Evolutionary conservation across 345 rosid species (phyloP), one percentile per base, ranked within the genome.

Genomic region (Hibiscus mutabilis): DNA sequence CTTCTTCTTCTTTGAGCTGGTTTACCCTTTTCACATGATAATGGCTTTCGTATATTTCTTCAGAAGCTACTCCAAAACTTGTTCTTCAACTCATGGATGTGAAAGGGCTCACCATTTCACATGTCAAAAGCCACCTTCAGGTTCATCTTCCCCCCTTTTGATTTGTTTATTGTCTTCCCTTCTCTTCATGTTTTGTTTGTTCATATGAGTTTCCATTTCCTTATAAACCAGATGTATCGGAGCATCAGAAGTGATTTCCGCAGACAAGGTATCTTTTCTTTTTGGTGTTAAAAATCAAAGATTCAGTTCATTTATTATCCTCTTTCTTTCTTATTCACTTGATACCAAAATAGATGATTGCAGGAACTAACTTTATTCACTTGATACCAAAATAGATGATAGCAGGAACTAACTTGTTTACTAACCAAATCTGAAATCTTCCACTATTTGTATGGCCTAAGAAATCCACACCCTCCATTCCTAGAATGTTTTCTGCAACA

Each of bases 1-100:
- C 3, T 56, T 65, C 16, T 2, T 0, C 21, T 1, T 52, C 1
- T 10, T 21, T 92, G 59, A 88, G 88, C 62, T 97, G 99, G 51
- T 97, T 97, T 95, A 70, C 92, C 97, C 78, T 90, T 95, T 78
- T 90, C 99, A 59, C 99, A 95, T 79, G 97, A 92, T 68, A 95
- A 95, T 73, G 92, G 99, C 82, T 97, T 92, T 78, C 97, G 92
- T 37, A 97, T 91, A 91, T 97, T 93, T 25, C 27, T 25, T 25
- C 19, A 12, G 25, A 25, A 25, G 27, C 27, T 25, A 25, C 27
- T 1, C 27, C 27, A 25, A 25, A 25, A 25, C 27, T 25, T 25
- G 27, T 25, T 25, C 27, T 25, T 25, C 27, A 25, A 25, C 27
- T 25, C 27, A 25, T 25, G 27, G 27, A 25, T 25, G 27, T 25